Evolutionary conservation across 139 green algal species (phyloP).

Genomic region (Coelastrella sp.): DNA sequence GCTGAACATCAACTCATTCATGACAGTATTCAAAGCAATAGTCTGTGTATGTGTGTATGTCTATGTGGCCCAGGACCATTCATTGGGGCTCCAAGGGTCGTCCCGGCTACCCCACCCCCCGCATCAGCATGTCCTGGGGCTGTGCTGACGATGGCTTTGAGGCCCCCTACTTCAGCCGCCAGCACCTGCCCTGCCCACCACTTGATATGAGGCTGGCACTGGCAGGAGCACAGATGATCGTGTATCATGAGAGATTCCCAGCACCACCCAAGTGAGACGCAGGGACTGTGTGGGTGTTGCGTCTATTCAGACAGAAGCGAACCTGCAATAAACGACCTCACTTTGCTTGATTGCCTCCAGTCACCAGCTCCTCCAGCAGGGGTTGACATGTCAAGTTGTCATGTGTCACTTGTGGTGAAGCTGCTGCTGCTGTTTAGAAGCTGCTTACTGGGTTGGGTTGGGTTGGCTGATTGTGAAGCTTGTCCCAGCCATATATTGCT

Average conservation of each 20-base stretch:
- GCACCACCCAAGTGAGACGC: slow-evolving; percentile 30
- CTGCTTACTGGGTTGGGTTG: neutral
- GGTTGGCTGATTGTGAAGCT: neutral
- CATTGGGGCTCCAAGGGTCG: slow-evolving; percentile 71
- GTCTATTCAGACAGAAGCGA: too few species aligned
- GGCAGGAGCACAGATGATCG: slow-evolving; percentile 66
- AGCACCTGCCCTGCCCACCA: slow-evolving; percentile 62
- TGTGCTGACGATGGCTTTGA: slow-evolving; percentile 62
- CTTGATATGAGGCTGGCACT: slow-evolving; percentile 59
- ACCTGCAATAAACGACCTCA: too few species aligned
- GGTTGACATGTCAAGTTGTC: too few species aligned
- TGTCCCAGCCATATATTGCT: neutral
- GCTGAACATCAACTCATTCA: too few species aligned
- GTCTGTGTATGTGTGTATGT: neutral
- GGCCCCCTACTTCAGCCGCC: slow-evolving; percentile 58
- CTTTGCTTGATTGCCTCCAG: too few species aligned
- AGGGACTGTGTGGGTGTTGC: too few species aligned
- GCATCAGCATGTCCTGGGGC: slow-evolving; percentile 65
- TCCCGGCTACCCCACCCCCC: slow-evolving; percentile 53
- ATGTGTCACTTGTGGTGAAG: neutral
- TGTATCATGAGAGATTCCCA: slow-evolving; percentile 73
- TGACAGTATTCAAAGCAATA: neutral
- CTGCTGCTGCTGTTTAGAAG: neutral
- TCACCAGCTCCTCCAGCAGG: too few species aligned
- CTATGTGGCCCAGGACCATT: slow-evolving; percentile 57